These are phyloP conservation scores for sorghum (Sorghum bicolor) DNA, from an alignment of 176 grass and related monocot genomes.

Conservation along the genomic window DNA sequence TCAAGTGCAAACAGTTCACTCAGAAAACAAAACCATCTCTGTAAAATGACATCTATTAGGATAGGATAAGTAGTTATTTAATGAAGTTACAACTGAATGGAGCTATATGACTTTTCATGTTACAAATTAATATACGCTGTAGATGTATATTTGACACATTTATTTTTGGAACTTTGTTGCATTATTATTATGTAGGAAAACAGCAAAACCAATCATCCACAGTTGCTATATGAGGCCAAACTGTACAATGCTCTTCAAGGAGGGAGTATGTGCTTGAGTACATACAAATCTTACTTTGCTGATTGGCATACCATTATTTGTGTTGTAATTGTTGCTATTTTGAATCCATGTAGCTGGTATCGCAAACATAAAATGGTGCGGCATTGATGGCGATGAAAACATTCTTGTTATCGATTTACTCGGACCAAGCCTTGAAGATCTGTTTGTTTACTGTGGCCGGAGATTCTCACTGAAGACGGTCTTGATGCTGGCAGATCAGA, in stretches of 20 bases:
- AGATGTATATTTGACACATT: not conserved
- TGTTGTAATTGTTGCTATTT: constrained; percentile 14
- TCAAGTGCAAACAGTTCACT: not conserved
- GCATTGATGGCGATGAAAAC: constrained; percentile 71
- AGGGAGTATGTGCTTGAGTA: constrained; percentile 51
- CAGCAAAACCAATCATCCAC: constrained; percentile 79
- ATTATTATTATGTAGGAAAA: constrained; percentile 54
- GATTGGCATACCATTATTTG: not conserved
- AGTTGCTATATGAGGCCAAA: constrained; percentile 84
- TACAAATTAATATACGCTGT: not conserved
- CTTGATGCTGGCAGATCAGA: constrained; percentile 79
- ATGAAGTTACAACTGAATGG: not conserved
- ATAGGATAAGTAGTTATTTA: not conserved
- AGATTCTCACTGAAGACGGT: constrained; percentile 86
- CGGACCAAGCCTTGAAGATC: constrained; percentile 78
- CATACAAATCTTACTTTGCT: not conserved
- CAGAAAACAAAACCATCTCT: not conserved
- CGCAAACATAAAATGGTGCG: constrained; percentile 81
- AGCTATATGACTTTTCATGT: not conserved
- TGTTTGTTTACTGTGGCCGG: constrained; percentile 74
- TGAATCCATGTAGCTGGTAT: constrained; percentile 61
- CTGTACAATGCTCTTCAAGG: constrained; percentile 77
- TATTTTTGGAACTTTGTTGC: constrained; percentile 6
- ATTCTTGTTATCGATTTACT: constrained; percentile 89
- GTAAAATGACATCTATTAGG: not conserved